These are phyloP conservation scores for Polyplosphaeria fusca DNA, from an alignment of 495 filamentous ascomycete species.

Conservation along the genomic window DNA sequence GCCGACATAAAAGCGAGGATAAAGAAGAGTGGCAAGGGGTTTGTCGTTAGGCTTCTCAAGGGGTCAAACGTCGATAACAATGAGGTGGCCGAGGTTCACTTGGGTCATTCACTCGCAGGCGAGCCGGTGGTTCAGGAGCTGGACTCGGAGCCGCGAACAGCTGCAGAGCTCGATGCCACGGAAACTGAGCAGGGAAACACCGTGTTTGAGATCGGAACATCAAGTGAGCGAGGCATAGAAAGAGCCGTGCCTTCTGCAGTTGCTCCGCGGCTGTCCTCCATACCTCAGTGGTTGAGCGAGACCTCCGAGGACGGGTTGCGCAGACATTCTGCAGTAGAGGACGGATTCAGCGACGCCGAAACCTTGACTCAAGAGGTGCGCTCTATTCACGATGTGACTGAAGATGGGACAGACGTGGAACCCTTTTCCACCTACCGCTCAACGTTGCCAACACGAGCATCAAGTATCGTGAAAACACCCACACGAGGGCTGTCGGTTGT, in stretches of 20 bases:
- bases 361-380: slow-evolving; percentile 19
- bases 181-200: background rate
- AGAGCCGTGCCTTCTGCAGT: background rate
- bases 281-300: too few relatives aligned
- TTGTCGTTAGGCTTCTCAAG: slow-evolving; percentile 30
- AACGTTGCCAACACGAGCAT: slow-evolving; percentile 11
- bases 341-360: slow-evolving; percentile 29
- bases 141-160: slow-evolving; percentile 4
- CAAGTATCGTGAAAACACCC: slow-evolving; percentile 32
- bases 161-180: background rate
- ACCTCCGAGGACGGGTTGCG: background rate
- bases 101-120: slow-evolving; percentile 9
- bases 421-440: slow-evolving; percentile 18
- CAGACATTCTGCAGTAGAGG: slow-evolving; percentile 17
- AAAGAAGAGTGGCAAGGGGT: slow-evolving; percentile 34
- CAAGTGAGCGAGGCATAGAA: slow-evolving; percentile 17
- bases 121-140: slow-evolving; percentile 17
- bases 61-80: slow-evolving; percentile 20
- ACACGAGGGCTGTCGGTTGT: slow-evolving; percentile 30
- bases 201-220: slow-evolving; percentile 27
- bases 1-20: slow-evolving; percentile 32
- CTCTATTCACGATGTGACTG: slow-evolving; percentile 10
- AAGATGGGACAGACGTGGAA: slow-evolving; percentile 26
- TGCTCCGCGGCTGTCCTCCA: slow-evolving; percentile 6
- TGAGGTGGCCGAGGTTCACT: slow-evolving; percentile 30